A percentile compares a stretch with the other conserved stretches of the same genome.
Conservation (phyloP, 2,329 filamentous ascomycete genomes). For the Arachnomyces sp. region DNA sequence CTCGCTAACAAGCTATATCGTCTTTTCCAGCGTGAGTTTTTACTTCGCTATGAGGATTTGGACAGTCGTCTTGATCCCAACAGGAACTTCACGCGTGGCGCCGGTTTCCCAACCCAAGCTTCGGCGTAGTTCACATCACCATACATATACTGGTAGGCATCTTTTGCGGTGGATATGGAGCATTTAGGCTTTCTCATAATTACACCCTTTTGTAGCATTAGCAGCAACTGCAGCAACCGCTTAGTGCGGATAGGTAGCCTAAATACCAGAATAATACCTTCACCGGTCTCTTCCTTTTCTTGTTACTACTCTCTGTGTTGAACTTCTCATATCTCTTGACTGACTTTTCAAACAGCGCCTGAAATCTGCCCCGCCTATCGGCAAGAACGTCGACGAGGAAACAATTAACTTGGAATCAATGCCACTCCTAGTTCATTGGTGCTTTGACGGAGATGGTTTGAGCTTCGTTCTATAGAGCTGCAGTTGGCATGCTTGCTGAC, state of each 20-base stretch:
- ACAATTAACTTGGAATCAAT: constrained; percentile 64
- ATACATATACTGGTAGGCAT: too few species aligned
- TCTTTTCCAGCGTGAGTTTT: constrained; percentile 35
- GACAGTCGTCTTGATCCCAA: constrained; percentile 39
- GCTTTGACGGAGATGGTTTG: constrained; percentile 79
- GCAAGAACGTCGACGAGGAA: constrained; percentile 82
- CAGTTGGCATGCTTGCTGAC: too few species aligned
- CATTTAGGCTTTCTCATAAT: too few species aligned
- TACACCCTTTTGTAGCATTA: too few species aligned
- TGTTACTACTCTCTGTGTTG: too few species aligned
- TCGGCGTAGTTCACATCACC: constrained; percentile 10
- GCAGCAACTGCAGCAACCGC: too few species aligned
- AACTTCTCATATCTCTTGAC: too few species aligned
- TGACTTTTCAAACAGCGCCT: constrained; percentile 61
- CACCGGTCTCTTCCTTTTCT: too few species aligned
- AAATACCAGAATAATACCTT: too few species aligned
- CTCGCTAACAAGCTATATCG: constrained; percentile 11
- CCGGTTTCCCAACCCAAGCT: constrained; percentile 29
- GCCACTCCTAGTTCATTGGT: constrained; percentile 89
- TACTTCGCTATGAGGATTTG: constrained; percentile 42
- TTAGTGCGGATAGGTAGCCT: too few species aligned
- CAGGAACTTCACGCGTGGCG: constrained; percentile 25
- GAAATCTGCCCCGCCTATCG: constrained; percentile 71
- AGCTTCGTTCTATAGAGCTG: constrained; percentile 72
- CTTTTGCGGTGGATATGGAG: too few species aligned